phyloP scores from a whole-genome alignment of 2,329 filamentous ascomycete genomes.

The Verticillium nonalfalfae region DNA sequence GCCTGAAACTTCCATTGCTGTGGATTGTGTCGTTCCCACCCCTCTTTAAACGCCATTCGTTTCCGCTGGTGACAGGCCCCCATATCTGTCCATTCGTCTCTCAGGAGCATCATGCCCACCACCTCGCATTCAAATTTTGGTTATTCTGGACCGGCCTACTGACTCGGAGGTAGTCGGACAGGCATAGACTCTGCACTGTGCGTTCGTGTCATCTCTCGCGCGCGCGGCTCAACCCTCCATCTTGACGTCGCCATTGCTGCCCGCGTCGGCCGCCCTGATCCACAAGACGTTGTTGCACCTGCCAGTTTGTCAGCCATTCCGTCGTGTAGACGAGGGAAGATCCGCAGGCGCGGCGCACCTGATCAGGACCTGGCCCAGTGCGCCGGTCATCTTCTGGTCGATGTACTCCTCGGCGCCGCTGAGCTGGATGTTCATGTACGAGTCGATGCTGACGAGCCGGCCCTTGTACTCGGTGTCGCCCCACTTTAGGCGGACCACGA shows the following conservation, averaged over 20 bases:
- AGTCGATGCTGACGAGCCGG: constrained; percentile 84
- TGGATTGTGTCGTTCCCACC: neutral
- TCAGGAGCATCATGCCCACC: neutral
- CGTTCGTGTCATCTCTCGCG: neutral
- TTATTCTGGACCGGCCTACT: neutral
- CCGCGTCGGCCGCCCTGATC: constrained; percentile 59
- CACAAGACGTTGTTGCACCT: constrained; percentile 98
- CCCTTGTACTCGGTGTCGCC: constrained; percentile 97
- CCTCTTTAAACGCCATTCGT: constrained; percentile 1
- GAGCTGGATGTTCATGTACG: constrained; percentile 98
- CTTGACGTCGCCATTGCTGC: constrained; percentile 45
- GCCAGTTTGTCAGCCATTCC: constrained; percentile 1
- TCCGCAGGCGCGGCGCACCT: constrained; percentile 44
- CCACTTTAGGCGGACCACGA: constrained; percentile 95
- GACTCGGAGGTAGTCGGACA: neutral
- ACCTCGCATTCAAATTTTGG: neutral
- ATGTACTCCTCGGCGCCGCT: constrained; percentile 88
- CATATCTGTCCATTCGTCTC: neutral
- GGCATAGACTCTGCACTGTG: neutral
- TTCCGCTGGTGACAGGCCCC: constrained; percentile 1
- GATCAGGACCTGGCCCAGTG: constrained; percentile 86
- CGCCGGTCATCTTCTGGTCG: constrained; percentile 76
- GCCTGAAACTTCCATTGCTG: neutral
- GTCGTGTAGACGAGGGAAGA: neutral
- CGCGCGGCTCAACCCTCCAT: constrained; percentile 42